Evolutionary conservation across 345 rosid genomes (phyloP), one percentile per base, ranked within the genome.

Genomic region (Durio zibethinus): DNA sequence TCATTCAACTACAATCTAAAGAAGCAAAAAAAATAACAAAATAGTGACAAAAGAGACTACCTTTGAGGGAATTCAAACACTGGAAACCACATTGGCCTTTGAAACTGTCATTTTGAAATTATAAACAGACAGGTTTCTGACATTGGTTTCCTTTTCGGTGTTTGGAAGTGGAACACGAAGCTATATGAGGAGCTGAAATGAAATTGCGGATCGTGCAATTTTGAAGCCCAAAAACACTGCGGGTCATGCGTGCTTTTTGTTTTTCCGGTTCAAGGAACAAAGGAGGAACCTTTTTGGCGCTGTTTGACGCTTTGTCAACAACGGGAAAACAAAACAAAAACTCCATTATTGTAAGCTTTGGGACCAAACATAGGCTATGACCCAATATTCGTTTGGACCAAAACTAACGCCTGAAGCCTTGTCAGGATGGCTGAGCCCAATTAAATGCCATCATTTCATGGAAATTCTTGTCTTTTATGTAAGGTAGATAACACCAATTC

Each of bases 161-260:
- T 5, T n/a, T n/a, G n/a, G n/a, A n/a, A n/a, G 2, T 53, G 21
- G 29, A 21, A 56, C 27, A 2, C 1, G 61, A 56, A 56, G 27
- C 4, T 9, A 10, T 10, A 9, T 2, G 27, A 4, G 21, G 50
- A 74, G 36, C 23, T 31, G 57, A 56, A 38, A 73, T 40, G 3
- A 35, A 60, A 43, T 36, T 33, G 70, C 62, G 62, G 76, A 61
- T 71, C 71, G n/a, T 33, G 70, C 75, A n/a, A 43, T 16, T 31
- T 43, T 5, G 47, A 18, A 54, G 35, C 80, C 75, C 50, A 50
- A 21, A n/a, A 33, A 70, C n/a, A 2, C 18, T 10, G n/a, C n/a
- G 61, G 64, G 76, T 71, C 50, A 16, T 72, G 53, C 72, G 76
- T 15, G 11, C 16, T 18, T 50, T 15, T 18, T 4, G 4, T 2